Percentiles rank a stretch among this genome's conserved stretches.
Evolutionary conservation across 202 grass and related monocot genomes (phyloP).

Genomic region (Panicum hallii): DNA sequence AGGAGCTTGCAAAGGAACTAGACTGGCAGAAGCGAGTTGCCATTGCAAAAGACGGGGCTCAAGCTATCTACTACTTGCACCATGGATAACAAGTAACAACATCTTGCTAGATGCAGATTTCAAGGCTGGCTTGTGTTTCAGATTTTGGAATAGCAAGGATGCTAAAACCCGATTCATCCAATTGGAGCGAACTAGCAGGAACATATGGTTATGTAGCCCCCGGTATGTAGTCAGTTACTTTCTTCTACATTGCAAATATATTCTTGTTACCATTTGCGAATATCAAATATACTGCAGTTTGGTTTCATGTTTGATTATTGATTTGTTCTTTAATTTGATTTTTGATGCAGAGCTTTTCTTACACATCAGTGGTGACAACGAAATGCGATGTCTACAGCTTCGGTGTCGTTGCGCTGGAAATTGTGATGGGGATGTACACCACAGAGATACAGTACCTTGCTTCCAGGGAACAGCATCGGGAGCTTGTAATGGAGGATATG

Average conservation of each 20-base stretch:
- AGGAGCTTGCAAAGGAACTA: background rate
- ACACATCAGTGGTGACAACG: constrained; percentile 36
- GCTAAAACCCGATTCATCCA: background rate
- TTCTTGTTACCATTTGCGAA: background rate
- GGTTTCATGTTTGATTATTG: background rate
- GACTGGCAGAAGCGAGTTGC: background rate
- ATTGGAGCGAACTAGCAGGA: background rate
- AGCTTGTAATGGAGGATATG: background rate
- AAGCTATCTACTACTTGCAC: constrained; percentile 10
- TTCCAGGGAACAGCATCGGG: background rate
- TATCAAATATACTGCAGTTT: background rate
- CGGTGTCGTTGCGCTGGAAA: background rate
- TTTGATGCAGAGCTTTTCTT: constrained; percentile 30
- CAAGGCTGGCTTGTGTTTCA: background rate
- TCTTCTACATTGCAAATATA: background rate
- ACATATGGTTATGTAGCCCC: constrained; percentile 34
- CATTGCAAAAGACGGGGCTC: background rate
- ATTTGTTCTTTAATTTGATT: background rate
- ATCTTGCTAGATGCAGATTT: constrained; percentile 8
- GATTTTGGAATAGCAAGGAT: constrained; percentile 37
- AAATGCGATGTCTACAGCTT: constrained; percentile 49
- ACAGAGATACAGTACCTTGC: background rate
- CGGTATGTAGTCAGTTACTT: background rate
- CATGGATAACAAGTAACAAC: constrained; percentile 33
- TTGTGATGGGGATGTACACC: constrained; percentile 34